phyloP scores from a whole-genome alignment of 306 rosid genomes.

The Rosa lucieae region DNA sequence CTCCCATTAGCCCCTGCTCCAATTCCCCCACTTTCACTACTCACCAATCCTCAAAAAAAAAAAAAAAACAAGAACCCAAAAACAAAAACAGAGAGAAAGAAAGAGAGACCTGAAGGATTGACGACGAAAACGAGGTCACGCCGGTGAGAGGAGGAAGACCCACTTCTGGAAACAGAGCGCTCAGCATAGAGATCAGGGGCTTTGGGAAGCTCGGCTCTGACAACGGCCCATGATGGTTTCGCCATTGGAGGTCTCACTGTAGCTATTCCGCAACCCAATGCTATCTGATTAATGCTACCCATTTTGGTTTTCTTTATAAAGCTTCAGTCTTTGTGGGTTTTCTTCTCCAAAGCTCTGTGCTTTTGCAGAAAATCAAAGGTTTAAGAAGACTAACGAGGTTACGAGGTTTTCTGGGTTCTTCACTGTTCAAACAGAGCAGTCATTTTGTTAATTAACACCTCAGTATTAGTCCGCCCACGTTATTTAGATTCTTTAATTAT shows the following conservation, averaged over 20 bases:
- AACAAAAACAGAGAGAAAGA: slow-evolving; percentile 19
- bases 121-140: slow-evolving; percentile 88
- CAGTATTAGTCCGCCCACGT: neutral
- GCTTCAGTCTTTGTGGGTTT: neutral
- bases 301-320: neutral
- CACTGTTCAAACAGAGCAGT: slow-evolving; percentile 12
- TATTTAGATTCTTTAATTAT: neutral
- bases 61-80: slow-evolving; percentile 4
- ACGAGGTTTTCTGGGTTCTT: neutral
- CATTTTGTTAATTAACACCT: neutral
- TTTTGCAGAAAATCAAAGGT: neutral
- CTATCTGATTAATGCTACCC: slow-evolving; percentile 43
- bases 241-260: slow-evolving; percentile 39
- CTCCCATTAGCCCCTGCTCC: slow-evolving; percentile 91
- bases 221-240: slow-evolving; percentile 28
- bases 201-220: slow-evolving; percentile 65
- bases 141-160: slow-evolving; percentile 56
- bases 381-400: neutral
- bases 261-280: slow-evolving; percentile 42
- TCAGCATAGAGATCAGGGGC: slow-evolving; percentile 51
- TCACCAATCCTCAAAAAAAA: slow-evolving; percentile 5
- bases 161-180: slow-evolving; percentile 32
- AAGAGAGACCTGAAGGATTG: slow-evolving; percentile 66
- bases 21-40: slow-evolving; percentile 10
- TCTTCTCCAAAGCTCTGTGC: slow-evolving; percentile 5